Evolutionary conservation across 2,329 filamentous ascomycete species (phyloP).

Genomic region (Ambrosiella xylebori): DNA sequence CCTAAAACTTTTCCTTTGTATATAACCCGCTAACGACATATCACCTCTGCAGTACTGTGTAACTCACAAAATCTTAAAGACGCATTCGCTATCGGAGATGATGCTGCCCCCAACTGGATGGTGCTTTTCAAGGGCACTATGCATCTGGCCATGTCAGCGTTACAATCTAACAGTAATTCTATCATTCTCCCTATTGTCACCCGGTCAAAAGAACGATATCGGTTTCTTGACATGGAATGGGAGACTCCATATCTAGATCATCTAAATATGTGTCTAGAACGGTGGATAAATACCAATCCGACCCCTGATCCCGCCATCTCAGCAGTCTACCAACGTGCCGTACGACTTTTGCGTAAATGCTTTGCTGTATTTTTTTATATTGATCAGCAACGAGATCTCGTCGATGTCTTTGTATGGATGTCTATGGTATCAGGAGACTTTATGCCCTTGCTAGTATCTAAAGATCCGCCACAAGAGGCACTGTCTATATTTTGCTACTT

Average conservation of each 20-base stretch:
- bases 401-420: conserved; percentile 26
- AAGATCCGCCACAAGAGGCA: conserved; percentile 18
- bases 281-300: conserved; percentile 3
- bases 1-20: too few relatives aligned
- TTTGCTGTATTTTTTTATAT: conserved; percentile 16
- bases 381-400: conserved; percentile 18
- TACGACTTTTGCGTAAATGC: conserved; percentile 21
- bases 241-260: conserved; percentile 15
- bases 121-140: conserved; percentile 6
- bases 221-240: conserved; percentile 11
- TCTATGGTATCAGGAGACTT: conserved; percentile 22
- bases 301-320: conserved; percentile 13
- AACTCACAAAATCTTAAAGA: conserved; percentile 18
- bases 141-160: conserved; percentile 8
- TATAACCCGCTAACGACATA: background rate
- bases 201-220: conserved; percentile 10
- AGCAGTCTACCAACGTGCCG: conserved; percentile 18
- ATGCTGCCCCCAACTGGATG: conserved; percentile 7
- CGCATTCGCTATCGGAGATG: conserved; percentile 14
- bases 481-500: conserved; percentile 23
- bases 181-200: conserved; percentile 13
- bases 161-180: conserved; percentile 5
- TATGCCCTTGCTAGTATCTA: conserved; percentile 19
- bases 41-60: conserved; percentile 14
- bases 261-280: conserved; percentile 16